Base-by-base conservation (phyloP, 2,329 filamentous ascomycete genomes). In the Fusarium sp. region DNA sequence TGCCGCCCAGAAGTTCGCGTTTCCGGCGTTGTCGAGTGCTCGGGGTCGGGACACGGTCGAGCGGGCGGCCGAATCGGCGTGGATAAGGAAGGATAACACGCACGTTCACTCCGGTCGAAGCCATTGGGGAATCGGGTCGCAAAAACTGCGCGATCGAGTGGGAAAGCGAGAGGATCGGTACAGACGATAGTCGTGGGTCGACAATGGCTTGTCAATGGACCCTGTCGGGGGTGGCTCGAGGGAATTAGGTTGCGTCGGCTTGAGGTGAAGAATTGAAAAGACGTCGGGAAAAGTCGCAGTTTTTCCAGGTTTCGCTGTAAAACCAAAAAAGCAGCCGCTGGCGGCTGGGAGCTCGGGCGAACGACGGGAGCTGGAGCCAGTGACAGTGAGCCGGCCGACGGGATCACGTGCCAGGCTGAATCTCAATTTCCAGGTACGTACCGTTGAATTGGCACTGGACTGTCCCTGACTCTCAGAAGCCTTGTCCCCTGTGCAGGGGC, bases 31-130 rank as follows among this genome's bases (percentile, higher is more conserved):
- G 60, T 75, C 64, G 67, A 72, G 54, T 66, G 70, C 58, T 76
- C 58, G 57, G 68, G 65, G 47, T 68, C 66, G 68, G 68, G 71
- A 65, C 56, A 76, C 75, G 71, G 71, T 63, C 68, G 74, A 76
- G 72, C 72, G 73, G 75, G 72, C 72, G 73, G 75, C 66, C 71
- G 52, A 72, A 76, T 76, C 68, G 75, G 76, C 76, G 68, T 76
- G 74, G 76, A 78, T 76, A 79, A 71, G 47, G 27, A 32, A 71
- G 47, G 47, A 52, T 52, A 52, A 32, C 75, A 87, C 87, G 76
- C 86, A 93, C 91, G 85, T 93, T 93, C 83, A 92, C 90, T 87
- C 90, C 90, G 83, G 91, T 91, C 76, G 90, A 87, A 85, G 90
- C 89, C 90, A 92, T 92, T 86, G 85, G 79, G 27, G 80, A 82